Evolutionary conservation across 305 asterid genomes (phyloP).

Genomic region (Euphrasia arctica): DNA sequence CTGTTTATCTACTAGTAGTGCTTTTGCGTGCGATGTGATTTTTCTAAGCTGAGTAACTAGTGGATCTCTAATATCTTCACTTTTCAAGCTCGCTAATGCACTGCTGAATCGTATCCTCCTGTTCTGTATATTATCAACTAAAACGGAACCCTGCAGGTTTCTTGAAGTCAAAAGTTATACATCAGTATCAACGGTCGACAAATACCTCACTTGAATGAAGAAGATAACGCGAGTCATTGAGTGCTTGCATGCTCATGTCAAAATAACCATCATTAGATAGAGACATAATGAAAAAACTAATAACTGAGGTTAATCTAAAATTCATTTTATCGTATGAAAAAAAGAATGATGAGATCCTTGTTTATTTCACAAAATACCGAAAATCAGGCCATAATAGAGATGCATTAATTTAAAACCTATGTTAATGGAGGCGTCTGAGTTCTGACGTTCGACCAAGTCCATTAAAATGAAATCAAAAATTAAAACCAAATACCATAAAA

Average conservation of each 20-base stretch:
- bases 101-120: slow-evolving; percentile 60
- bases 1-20: no score
- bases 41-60: slow-evolving; percentile 74
- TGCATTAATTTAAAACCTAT: no score
- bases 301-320: background rate
- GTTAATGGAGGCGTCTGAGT: no score
- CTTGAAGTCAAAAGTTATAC: slow-evolving; percentile 44
- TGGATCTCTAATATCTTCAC: slow-evolving; percentile 62
- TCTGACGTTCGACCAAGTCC: no score
- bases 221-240: background rate
- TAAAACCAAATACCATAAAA: no score
- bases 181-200: slow-evolving; percentile 23
- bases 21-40: background rate
- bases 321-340: no score
- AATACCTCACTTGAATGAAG: background rate
- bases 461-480: no score
- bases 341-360: background rate
- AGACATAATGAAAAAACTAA: background rate
- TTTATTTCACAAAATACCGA: background rate
- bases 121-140: slow-evolving; percentile 63
- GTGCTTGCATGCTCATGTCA: slow-evolving; percentile 12
- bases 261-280: background rate
- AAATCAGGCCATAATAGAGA: no score
- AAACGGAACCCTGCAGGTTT: slow-evolving; percentile 48
- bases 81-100: slow-evolving; percentile 70